These are phyloP conservation scores for Blastobotrys ciferrii DNA, from an alignment of 1,139 yeast genomes.

Conservation along the genomic window DNA sequence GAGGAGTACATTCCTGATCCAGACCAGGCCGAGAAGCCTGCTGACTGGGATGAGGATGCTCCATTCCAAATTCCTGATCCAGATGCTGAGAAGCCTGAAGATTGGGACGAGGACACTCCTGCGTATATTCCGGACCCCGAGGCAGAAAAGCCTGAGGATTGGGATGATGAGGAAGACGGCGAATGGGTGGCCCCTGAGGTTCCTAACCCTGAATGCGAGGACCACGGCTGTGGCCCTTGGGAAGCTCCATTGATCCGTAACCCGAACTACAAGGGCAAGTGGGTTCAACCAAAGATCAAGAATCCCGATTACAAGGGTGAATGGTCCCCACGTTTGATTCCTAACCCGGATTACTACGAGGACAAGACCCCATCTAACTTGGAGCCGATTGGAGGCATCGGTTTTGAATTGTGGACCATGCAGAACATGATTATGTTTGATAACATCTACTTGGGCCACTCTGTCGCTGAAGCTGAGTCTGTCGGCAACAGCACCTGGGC, in stretches of 20 bases:
- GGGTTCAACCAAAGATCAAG: conserved; percentile 63
- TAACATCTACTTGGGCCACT: conserved; percentile 82
- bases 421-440: conserved; percentile 71
- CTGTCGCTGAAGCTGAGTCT: conserved; percentile 73
- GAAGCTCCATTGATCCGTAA: conserved; percentile 62
- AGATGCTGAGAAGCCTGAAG: conserved; percentile 61
- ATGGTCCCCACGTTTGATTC: conserved; percentile 67
- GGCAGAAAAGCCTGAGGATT: conserved; percentile 63
- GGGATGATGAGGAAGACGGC: conserved; percentile 91
- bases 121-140: conserved; percentile 63
- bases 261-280: conserved; percentile 71
- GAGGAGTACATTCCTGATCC: conserved; percentile 65
- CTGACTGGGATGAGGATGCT: conserved; percentile 74
- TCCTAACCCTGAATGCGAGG: conserved; percentile 67
- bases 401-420: conserved; percentile 91
- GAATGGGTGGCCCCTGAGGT: conserved; percentile 71
- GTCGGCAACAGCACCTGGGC: conserved; percentile 75
- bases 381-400: conserved; percentile 73
- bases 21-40: conserved; percentile 59
- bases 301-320: conserved; percentile 79
- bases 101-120: conserved; percentile 71
- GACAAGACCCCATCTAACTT: conserved; percentile 59
- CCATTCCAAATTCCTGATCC: conserved; percentile 64
- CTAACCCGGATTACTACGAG: conserved; percentile 68
- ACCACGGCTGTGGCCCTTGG: conserved; percentile 78